Evolutionary conservation across 805 yeast species (phyloP), one percentile per base, ranked within the genome.

Genomic region (Ogataea corticis): DNA sequence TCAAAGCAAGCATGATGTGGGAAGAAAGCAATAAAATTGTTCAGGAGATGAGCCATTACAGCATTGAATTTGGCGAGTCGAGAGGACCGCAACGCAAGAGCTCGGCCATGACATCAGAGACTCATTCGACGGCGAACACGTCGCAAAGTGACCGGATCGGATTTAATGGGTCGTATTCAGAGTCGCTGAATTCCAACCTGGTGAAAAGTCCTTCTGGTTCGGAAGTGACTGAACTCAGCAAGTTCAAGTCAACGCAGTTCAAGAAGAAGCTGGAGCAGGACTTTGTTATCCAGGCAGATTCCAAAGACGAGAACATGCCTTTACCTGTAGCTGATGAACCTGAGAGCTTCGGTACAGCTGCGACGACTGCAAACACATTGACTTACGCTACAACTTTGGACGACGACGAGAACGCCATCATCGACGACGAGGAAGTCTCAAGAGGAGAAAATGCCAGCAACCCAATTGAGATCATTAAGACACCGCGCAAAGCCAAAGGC

Each of bases 1-100:
- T 83, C 4, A 76, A 77, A 12, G 76, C 75, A 28, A 67, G 80
- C 23, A 62, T 82, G 3, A 59, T 63, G 2, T 66, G 73, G 63
- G 61, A 62, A n/a, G 48, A 51, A 18, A 28, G 42, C 25, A 46
- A 39, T 12, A 31, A 37, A 18, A 36, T 43, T 3, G 48, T 45
- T 67, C 61, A 33, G 16, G 51, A 45, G 2, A 41, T 49, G 32
- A 40, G 39, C 33, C 40, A 41, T 4, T 49, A 46, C 28, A 38
- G 36, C 10, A 42, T 44, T 12, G 30, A 48, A 11, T 18, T 25
- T 18, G n/a, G 27, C 10, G 41, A 33, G 23, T 47, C 45, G 31
- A 19, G 35, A 2, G 36, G 12, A 13, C 11, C 33, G 9, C 32
- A 45, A 14, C 47, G 53, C 33, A 49, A 47, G 19, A 44, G 35